phyloP scores from a whole-genome alignment of 106 monocot species.

The Apostasia shenzhenica region DNA sequence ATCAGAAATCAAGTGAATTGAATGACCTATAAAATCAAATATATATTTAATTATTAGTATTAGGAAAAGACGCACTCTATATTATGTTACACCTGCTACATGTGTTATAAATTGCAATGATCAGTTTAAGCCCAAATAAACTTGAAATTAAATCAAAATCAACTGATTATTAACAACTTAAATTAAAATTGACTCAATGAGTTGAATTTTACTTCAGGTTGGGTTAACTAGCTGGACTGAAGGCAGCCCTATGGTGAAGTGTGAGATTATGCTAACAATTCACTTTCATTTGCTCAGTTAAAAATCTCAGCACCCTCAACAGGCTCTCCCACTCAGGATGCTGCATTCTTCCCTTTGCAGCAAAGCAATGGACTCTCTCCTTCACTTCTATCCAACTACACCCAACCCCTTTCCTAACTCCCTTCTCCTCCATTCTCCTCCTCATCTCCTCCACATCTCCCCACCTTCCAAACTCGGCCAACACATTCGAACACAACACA shows the following conservation, averaged over 20 bases:
- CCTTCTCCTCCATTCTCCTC: conserved; percentile 41
- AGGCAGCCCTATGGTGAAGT: neutral
- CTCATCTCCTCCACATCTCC: conserved; percentile 49
- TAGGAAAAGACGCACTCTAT: too few relatives aligned
- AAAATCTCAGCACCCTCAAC: conserved; percentile 15
- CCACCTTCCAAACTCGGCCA: conserved; percentile 49
- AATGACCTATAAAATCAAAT: too few relatives aligned
- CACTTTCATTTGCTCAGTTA: conserved; percentile 32
- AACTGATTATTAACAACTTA: too few relatives aligned
- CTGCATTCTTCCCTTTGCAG: conserved; percentile 34
- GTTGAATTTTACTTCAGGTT: too few relatives aligned
- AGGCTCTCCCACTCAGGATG: conserved; percentile 28
- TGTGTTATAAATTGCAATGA: too few relatives aligned
- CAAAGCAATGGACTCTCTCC: conserved; percentile 26
- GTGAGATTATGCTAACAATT: neutral
- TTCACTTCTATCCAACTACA: conserved; percentile 47
- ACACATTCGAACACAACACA: conserved; percentile 51
- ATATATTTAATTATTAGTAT: too few relatives aligned
- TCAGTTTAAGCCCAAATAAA: too few relatives aligned
- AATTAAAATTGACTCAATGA: too few relatives aligned
- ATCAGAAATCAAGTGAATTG: too few relatives aligned
- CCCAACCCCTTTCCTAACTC: conserved; percentile 40
- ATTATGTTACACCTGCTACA: too few relatives aligned
- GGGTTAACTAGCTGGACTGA: too few relatives aligned
- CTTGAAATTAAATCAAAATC: too few relatives aligned